Evolutionary conservation across 108 stramenopile genomes (phyloP), one percentile per base, ranked within the genome.

Genomic region (Cyclotella choctawhatcheeana): DNA sequence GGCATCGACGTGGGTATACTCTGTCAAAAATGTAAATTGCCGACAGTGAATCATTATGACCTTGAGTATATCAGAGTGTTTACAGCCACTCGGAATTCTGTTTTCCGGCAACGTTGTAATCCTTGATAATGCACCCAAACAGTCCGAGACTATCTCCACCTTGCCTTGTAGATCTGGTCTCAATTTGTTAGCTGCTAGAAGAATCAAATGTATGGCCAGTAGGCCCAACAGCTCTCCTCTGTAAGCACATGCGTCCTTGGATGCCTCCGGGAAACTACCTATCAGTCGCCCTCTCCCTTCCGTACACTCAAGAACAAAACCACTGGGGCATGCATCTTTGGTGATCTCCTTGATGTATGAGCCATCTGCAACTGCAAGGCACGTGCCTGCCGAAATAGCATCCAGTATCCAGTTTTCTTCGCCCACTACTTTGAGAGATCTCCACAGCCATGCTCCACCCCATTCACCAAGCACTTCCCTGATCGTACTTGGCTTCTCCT

Each of bases 121-220:
- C 21, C 44, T 44, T 0, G 3, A 10, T 5, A 76, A 51, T 2
- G 67, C 67, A 1, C 75, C 75, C 0, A 59, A 17, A 33, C 65
- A 75, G 58, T 75, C 75, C 2, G 67, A 76, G 16, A 37, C 18
- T 16, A 76, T 63, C n/a, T 62, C 14, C 1, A 54, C 66, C 16
- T 5, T 16, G 0, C 75, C 75, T 1, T 0, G 3, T 8, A 68
- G 20, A 0, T 27, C 29, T 32, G 37, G 27, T 2, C 60, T 0
- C 0, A 63, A 8, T 22, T 30, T 67, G 44, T 54, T 54, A 8
- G 25, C 47, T 21, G 51, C 52, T 1, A 52, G 50, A 24, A 67
- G 35, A 24, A 67, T 31, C 3, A 67, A 40, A 32, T 35, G 51
- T 22, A 67, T 53, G 5, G 67, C 52, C 67, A 67, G 2, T 1